Percentiles rank a stretch among this genome's conserved stretches.
Conservation (phyloP, 768 basidiomycete species). For the Lactarius sp. region DNA sequence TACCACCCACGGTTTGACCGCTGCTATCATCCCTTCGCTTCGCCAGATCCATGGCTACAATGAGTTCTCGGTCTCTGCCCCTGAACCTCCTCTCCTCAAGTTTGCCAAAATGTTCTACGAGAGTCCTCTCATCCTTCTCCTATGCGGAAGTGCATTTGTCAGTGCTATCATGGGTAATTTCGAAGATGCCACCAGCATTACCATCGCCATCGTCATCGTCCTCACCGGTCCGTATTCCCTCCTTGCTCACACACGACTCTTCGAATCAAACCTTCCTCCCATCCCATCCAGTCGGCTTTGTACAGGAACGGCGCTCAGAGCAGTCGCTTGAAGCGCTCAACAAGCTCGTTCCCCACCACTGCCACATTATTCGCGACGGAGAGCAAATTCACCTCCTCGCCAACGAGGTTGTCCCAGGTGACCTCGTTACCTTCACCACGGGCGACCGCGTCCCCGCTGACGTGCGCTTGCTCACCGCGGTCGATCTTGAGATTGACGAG, state of each 20-base stretch:
- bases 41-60: slow-evolving; percentile 79
- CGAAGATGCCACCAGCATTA: slow-evolving; percentile 92
- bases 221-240: slow-evolving; percentile 65
- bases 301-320: slow-evolving; percentile 93
- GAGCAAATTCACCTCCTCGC: slow-evolving; percentile 78
- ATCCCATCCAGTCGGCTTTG: slow-evolving; percentile 69
- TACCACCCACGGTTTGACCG: slow-evolving; percentile 53
- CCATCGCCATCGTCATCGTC: slow-evolving; percentile 87
- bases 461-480: slow-evolving; percentile 72
- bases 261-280: neutral
- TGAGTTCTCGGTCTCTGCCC: slow-evolving; percentile 82
- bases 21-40: slow-evolving; percentile 56
- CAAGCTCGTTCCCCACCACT: slow-evolving; percentile 96
- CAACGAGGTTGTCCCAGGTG: slow-evolving; percentile 95
- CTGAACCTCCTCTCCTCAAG: slow-evolving; percentile 79
- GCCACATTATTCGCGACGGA: slow-evolving; percentile 80
- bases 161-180: slow-evolving; percentile 93
- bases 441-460: slow-evolving; percentile 96
- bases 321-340: slow-evolving; percentile 92
- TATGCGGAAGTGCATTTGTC: slow-evolving; percentile 85
- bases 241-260: neutral
- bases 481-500: slow-evolving; percentile 92
- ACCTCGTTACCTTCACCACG: slow-evolving; percentile 82
- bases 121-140: slow-evolving; percentile 83
- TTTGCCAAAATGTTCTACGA: slow-evolving; percentile 96